Evolutionary conservation across 805 yeast genomes (phyloP).

Genomic region (Zygoascus tannicola): DNA sequence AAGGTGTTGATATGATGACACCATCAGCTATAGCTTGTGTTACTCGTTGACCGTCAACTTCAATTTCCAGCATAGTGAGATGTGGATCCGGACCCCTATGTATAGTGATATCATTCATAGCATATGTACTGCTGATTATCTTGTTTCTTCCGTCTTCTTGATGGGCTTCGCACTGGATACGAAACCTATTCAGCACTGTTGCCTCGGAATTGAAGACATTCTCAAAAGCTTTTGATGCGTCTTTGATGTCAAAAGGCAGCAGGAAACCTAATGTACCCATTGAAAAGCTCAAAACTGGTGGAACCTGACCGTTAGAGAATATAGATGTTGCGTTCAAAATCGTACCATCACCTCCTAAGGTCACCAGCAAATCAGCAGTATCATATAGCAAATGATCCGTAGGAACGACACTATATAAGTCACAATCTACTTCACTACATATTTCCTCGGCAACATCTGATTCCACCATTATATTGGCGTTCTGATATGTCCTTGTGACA

Average conservation of each 20-base stretch:
- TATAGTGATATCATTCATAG: conserved; percentile 85
- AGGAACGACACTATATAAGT: conserved; percentile 9
- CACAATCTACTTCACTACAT: conserved; percentile 13
- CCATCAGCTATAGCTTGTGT: conserved; percentile 94
- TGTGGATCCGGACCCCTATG: conserved; percentile 88
- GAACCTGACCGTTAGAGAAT: conserved; percentile 54
- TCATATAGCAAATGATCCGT: conserved; percentile 40
- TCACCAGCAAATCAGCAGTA: conserved; percentile 72
- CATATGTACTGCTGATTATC: conserved; percentile 42
- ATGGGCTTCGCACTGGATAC: conserved; percentile 56
- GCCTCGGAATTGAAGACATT: conserved; percentile 61
- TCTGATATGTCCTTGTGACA: conserved; percentile 53
- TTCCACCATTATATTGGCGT: conserved; percentile 68
- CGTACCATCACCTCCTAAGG: conserved; percentile 96
- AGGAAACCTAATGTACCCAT: conserved; percentile 87
- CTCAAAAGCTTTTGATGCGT: conserved; percentile 50
- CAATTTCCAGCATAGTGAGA: conserved; percentile 73
- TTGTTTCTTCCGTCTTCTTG: conserved; percentile 10
- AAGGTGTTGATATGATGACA: conserved; percentile 74
- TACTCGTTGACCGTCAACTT: conserved; percentile 70
- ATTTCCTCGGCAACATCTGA: conserved; percentile 69
- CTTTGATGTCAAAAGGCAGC: conserved; percentile 72
- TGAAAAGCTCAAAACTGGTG: conserved; percentile 83
- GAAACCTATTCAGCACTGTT: conserved; percentile 61
- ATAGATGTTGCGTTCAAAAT: conserved; percentile 73